These are phyloP conservation scores for Cupressus sempervirens DNA, from an alignment of 75 land plant genomes.

Conservation along the genomic window DNA sequence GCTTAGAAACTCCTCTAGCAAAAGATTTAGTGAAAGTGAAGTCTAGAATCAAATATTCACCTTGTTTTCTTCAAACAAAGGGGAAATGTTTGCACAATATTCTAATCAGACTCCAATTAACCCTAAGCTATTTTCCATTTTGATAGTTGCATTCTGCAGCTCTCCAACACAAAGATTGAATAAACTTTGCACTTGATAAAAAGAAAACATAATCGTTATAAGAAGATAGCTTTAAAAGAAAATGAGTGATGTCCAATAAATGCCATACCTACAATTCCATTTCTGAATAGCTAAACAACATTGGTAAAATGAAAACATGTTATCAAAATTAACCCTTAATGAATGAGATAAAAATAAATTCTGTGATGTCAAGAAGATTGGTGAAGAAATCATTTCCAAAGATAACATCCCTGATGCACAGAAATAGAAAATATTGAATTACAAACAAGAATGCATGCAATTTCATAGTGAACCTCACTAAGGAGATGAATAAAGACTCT, in stretches of 20 bases:
- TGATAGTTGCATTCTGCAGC: too few relatives aligned
- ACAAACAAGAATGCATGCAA: neutral
- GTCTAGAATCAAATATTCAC: slow-evolving; percentile 23
- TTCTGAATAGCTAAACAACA: too few relatives aligned
- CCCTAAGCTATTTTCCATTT: too few relatives aligned
- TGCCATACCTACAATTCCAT: too few relatives aligned
- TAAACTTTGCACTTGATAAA: slow-evolving; percentile 47
- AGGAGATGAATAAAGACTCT: slow-evolving; percentile 50
- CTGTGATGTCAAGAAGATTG: too few relatives aligned
- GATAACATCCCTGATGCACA: neutral
- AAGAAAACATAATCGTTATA: neutral
- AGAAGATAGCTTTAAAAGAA: neutral
- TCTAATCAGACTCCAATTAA: too few relatives aligned
- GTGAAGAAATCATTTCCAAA: neutral
- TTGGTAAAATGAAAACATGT: too few relatives aligned
- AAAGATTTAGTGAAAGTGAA: neutral
- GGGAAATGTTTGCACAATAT: slow-evolving; percentile 30
- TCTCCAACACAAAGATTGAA: slow-evolving; percentile 59
- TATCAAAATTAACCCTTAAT: too few relatives aligned
- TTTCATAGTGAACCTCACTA: slow-evolving; percentile 37
- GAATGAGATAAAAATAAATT: too few relatives aligned
- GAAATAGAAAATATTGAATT: neutral
- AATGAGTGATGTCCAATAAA: too few relatives aligned
- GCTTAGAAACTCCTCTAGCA: neutral
- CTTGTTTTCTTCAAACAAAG: slow-evolving; percentile 56